Conservation (phyloP, 495 filamentous ascomycete species). For the Hypoxylon perforatum region DNA sequence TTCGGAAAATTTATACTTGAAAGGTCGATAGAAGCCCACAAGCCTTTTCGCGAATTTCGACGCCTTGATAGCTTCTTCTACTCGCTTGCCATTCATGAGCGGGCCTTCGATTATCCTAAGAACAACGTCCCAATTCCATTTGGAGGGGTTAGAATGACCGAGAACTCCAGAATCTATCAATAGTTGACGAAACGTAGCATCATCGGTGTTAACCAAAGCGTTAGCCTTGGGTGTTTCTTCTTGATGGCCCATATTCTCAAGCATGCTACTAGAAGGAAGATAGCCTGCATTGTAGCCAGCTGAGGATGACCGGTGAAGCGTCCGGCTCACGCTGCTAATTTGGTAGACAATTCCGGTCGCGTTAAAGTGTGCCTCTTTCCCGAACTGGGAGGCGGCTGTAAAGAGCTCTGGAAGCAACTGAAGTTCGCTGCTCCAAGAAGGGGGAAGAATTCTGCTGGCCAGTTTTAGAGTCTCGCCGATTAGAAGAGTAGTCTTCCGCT, state of each 20-base stretch:
- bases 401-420: slow-evolving; percentile 89
- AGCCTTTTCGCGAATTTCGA: slow-evolving; percentile 96
- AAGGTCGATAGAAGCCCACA: slow-evolving; percentile 93
- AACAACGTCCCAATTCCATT: slow-evolving; percentile 98
- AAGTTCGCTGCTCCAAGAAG: slow-evolving; percentile 77
- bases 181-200: slow-evolving; percentile 83
- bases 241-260: slow-evolving; percentile 54
- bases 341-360: slow-evolving; percentile 93
- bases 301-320: slow-evolving; percentile 81
- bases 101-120: slow-evolving; percentile 92
- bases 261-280: slow-evolving; percentile 48
- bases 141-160: slow-evolving; percentile 83
- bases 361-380: slow-evolving; percentile 75
- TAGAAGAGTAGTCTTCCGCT: slow-evolving; percentile 88
- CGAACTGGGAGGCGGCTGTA: slow-evolving; percentile 75
- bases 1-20: slow-evolving; percentile 94
- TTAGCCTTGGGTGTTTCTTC: slow-evolving; percentile 78
- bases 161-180: slow-evolving; percentile 89
- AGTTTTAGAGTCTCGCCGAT: slow-evolving; percentile 91
- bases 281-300: slow-evolving; percentile 51
- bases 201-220: slow-evolving; percentile 80
- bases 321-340: slow-evolving; percentile 95
- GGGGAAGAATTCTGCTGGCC: slow-evolving; percentile 84
- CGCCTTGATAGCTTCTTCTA: slow-evolving; percentile 93
- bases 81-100: slow-evolving; percentile 86